Conservation (phyloP, 768 basidiomycete species). For the Lentinula detonsa region DNA sequence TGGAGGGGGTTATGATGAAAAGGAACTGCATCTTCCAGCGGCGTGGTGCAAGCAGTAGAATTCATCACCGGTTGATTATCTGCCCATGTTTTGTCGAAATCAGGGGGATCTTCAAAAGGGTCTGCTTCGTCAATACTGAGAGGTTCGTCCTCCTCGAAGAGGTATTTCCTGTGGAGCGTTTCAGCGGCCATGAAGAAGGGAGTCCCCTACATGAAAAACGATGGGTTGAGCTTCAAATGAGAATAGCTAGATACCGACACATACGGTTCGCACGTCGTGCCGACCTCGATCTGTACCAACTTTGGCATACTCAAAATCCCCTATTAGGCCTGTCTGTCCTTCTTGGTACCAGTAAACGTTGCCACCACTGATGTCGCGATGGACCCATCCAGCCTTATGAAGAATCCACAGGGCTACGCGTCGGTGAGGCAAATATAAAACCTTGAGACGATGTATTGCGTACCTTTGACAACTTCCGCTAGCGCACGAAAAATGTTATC, state of each 20-base stretch:
- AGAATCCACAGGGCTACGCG: background rate
- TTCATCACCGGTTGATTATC: background rate
- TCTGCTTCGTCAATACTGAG: too few relatives aligned
- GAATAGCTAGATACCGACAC: background rate
- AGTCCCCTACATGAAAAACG: background rate
- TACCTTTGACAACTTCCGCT: background rate
- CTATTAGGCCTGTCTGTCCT: background rate
- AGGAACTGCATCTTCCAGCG: background rate
- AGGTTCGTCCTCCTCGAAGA: background rate
- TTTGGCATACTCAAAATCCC: background rate
- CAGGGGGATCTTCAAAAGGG: background rate
- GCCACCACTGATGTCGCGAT: background rate
- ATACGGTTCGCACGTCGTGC: background rate
- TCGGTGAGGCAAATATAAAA: background rate
- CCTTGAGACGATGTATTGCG: too few relatives aligned
- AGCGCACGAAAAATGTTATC: background rate
- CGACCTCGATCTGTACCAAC: background rate
- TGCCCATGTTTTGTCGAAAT: background rate
- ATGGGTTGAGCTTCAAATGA: background rate
- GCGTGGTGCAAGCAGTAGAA: background rate
- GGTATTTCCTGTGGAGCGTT: background rate
- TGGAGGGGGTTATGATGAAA: background rate
- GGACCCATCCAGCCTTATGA: background rate
- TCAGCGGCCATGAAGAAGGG: background rate
- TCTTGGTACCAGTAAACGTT: background rate